phyloP scores from a whole-genome alignment of 2,329 filamentous ascomycete genomes.

The Hawksworthiomyces lignivorus region DNA sequence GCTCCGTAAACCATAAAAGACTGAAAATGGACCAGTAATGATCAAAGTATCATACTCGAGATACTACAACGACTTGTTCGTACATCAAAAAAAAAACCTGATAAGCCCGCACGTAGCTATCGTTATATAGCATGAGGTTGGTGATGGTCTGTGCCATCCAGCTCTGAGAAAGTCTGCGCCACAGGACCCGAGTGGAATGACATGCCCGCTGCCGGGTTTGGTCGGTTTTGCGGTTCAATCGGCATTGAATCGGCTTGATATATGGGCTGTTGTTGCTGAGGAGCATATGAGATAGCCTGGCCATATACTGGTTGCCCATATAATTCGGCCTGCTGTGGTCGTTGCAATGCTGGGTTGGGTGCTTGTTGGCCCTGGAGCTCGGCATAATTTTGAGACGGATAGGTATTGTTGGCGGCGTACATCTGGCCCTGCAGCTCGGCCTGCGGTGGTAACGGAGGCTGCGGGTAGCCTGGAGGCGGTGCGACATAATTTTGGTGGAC shows the following conservation, averaged over 20 bases:
- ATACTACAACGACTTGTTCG: too few relatives aligned
- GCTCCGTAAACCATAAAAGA: too few relatives aligned
- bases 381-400: conserved; percentile 12
- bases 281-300: conserved; percentile 1
- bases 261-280: conserved; percentile 3
- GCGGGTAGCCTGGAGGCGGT: conserved; percentile 13
- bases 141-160: conserved; percentile 12
- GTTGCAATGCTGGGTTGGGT: conserved; percentile 3
- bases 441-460: conserved; percentile 11
- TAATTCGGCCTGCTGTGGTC: conserved; percentile 17
- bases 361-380: conserved; percentile 3
- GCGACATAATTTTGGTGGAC: conserved; percentile 12
- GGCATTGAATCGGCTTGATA: conserved; percentile 16
- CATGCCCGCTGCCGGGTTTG: conserved; percentile 13
- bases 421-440: conserved; percentile 21
- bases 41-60: too few relatives aligned
- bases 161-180: conserved; percentile 24
- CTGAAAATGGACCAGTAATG: too few relatives aligned
- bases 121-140: not conserved
- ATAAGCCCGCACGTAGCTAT: too few relatives aligned
- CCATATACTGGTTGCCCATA: conserved; percentile 16
- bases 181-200: conserved; percentile 30
- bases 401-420: conserved; percentile 8
- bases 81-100: too few relatives aligned
- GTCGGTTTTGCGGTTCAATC: conserved; percentile 1